These are phyloP conservation scores for Jimgerdemannia lactiflua DNA, from an alignment of 192 early-diverging fungal species.

Conservation along the genomic window DNA sequence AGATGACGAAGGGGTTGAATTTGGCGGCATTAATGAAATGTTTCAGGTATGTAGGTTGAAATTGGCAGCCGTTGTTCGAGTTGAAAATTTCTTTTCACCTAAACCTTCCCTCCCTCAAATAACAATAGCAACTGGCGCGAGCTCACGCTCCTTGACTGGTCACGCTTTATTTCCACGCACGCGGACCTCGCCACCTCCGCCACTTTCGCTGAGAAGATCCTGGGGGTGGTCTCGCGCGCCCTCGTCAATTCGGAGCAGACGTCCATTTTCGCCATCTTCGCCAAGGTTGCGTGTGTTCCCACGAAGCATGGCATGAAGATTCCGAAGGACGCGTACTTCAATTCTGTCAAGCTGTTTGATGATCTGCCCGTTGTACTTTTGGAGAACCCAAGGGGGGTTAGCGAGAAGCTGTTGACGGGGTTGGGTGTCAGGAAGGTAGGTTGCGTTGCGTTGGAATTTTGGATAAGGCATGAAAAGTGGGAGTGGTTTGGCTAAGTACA, in stretches of 20 bases:
- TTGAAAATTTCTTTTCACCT: no score
- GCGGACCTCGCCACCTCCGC: constrained; percentile 47
- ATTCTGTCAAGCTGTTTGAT: constrained; percentile 74
- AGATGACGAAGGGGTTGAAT: constrained; percentile 61
- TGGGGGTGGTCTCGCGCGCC: constrained; percentile 50
- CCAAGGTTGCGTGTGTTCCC: constrained; percentile 58
- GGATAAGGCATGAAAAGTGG: neutral
- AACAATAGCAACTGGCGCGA: constrained; percentile 40
- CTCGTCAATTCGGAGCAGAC: constrained; percentile 30
- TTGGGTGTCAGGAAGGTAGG: constrained; percentile 78
- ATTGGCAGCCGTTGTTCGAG: no score
- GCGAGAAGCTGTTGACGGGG: constrained; percentile 54
- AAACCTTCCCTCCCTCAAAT: no score
- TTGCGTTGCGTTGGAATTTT: neutral
- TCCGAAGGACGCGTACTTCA: constrained; percentile 75
- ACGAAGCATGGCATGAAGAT: constrained; percentile 67
- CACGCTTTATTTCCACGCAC: constrained; percentile 41
- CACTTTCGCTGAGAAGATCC: constrained; percentile 65
- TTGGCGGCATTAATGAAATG: constrained; percentile 50
- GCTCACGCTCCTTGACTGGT: constrained; percentile 63
- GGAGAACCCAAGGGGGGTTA: constrained; percentile 38
- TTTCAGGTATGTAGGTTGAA: constrained; percentile 17
- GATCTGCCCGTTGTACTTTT: constrained; percentile 76
- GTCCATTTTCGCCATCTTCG: constrained; percentile 25
- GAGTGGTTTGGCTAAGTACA: no score